Base-by-base conservation (phyloP, 306 rosid species). In the Cicer bijugum region DNA sequence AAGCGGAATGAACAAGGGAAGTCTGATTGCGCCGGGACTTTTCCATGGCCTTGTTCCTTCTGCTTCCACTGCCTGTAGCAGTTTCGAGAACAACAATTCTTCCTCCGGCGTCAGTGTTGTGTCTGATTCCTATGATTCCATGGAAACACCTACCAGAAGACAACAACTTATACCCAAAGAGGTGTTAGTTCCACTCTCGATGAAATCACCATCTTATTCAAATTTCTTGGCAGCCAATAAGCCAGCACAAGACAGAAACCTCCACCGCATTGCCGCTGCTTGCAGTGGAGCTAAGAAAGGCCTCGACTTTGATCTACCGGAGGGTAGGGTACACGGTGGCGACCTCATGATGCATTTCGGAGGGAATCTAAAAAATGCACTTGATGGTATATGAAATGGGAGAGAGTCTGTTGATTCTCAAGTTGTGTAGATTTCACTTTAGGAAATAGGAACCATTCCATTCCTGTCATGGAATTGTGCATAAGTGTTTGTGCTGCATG, bases 261-360 rank as follows among this genome's bases (percentile, higher is more conserved):
- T 67, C 67, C 78, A 46, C 9, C 73, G 47, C 67, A 14, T 12
- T 4, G 83, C 79, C 35, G 53, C 44, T 6, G 77, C 86, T 53
- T 42, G 79, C 75, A 55, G 82, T 6, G 17, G 76, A 38, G 78
- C 65, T 43, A 73, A 47, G 72, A 85, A 77, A 67, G 80, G 86
- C 73, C 44, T 71, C 1, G 76, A 84, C 44, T 92, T 89, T 14
- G 69, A 61, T 48, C 78, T 87, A 75, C 97, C 97, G 0, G 97
- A 92, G 69, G 97, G 93, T 42, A 85, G 94, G 82, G 97, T 92
- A 45, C 97, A 92, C 4, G 96, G 96, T 9, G 97, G 97, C 4
- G 92, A 89, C 69, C 96, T 92, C 78, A 88, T 92, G 97, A 71
- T 82, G 46, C 72, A 67, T 69, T 87, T 92, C 33, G 92, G 97